Percentiles rank a stretch among this genome's conserved stretches.
phyloP scores from a whole-genome alignment of 2,329 filamentous ascomycete species.

The Diaporthe sp. region DNA sequence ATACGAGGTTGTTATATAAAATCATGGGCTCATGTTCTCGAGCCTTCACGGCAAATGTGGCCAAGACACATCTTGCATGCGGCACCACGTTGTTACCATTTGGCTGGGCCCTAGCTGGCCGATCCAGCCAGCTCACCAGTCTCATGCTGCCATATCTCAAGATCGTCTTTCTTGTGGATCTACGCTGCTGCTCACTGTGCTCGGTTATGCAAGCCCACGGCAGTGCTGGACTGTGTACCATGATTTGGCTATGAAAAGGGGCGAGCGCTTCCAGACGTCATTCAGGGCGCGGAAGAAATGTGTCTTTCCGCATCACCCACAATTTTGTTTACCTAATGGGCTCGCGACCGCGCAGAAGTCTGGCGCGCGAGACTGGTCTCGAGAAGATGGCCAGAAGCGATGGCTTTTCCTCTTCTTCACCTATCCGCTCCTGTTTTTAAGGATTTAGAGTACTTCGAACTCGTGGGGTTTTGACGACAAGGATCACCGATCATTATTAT shows the following conservation, averaged over 20 bases:
- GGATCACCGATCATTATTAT: not conserved
- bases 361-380: not conserved
- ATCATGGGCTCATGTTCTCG: not conserved
- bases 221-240: not conserved
- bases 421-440: not conserved
- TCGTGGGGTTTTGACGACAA: slow-evolving; percentile 10
- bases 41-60: not conserved
- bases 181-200: not conserved
- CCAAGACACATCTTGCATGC: not conserved
- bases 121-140: not conserved
- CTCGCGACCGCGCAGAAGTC: slow-evolving; percentile 18
- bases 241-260: slow-evolving; percentile 16
- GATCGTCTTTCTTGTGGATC: slow-evolving; percentile 12
- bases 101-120: not conserved
- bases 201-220: slow-evolving; percentile 18
- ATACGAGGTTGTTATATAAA: not conserved
- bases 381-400: not conserved
- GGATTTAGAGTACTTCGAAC: not conserved
- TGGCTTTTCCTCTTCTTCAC: not conserved
- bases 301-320: slow-evolving; percentile 7
- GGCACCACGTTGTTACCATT: not conserved
- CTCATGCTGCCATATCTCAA: not conserved
- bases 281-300: slow-evolving; percentile 16
- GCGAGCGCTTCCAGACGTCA: slow-evolving; percentile 25
- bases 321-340: slow-evolving; percentile 27